Evolutionary conservation across 768 basidiomycete genomes (phyloP).

Genomic region (Terana coerulea): DNA sequence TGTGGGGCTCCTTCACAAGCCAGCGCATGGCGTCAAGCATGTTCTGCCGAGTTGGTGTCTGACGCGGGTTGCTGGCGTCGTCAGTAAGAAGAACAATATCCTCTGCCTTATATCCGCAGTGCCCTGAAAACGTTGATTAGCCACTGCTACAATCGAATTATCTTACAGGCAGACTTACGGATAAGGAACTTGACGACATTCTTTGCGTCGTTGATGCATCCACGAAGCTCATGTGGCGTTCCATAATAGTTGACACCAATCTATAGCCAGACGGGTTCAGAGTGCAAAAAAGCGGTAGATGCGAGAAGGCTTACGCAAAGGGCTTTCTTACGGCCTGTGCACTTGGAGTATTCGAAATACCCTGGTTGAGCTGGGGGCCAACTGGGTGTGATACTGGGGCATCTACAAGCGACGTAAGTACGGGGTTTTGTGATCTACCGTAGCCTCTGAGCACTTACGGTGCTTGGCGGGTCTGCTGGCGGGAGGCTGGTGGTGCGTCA

Average conservation of each 20-base stretch:
- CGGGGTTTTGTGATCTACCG: too few relatives aligned
- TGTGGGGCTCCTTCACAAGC: slow-evolving; percentile 77
- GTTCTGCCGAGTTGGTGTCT: slow-evolving; percentile 74
- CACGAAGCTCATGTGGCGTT: slow-evolving; percentile 59
- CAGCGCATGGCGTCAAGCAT: slow-evolving; percentile 88
- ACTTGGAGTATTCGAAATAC: slow-evolving; percentile 82
- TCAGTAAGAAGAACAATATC: slow-evolving; percentile 90
- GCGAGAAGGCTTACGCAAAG: slow-evolving; percentile 57
- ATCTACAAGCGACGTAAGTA: too few relatives aligned
- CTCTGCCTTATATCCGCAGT: slow-evolving; percentile 33
- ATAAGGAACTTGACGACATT: slow-evolving; percentile 79
- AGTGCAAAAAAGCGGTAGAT: background rate
- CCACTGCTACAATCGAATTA: too few relatives aligned
- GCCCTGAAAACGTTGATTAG: slow-evolving; percentile 3
- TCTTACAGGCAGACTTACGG: slow-evolving; percentile 49
- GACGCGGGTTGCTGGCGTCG: slow-evolving; percentile 55
- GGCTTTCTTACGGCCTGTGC: slow-evolving; percentile 84
- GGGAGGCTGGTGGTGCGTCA: too few relatives aligned
- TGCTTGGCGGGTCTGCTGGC: too few relatives aligned
- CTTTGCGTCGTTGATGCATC: slow-evolving; percentile 89
- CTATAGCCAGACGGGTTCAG: slow-evolving; percentile 36
- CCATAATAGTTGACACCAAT: slow-evolving; percentile 89
- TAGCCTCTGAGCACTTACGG: too few relatives aligned
- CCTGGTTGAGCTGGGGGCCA: background rate
- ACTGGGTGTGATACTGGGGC: too few relatives aligned